Base-by-base conservation (phyloP, 805 yeast genomes). In the Ogataea pilisensis region DNA sequence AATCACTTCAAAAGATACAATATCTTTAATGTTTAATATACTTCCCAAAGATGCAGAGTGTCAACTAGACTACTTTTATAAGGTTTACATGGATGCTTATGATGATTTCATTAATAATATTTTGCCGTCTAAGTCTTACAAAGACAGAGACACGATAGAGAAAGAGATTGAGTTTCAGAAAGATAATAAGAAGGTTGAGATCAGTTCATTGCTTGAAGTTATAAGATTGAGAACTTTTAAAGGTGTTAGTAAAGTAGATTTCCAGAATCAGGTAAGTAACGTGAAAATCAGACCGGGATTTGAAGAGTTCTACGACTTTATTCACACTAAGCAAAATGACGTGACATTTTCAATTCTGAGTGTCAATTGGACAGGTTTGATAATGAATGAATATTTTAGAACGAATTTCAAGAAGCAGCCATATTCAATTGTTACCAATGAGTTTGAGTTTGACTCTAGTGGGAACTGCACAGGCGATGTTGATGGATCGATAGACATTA, bases 281-380 rank as follows among this genome's bases (percentile, higher is more conserved):
- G 68, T 78, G 3, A 48, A 51, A 16, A 49, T 75, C 8, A 64
- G 66, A 19, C 58, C 57, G 0, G 77, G 75, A 0, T 71, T 73
- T 50, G 39, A 55, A 34, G 57, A 59, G 14, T 65, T 72, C 47
- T 49, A 48, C 29, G 38, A 37, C 5, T 21, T 21, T 11, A 18
- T 25, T 9, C 24, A 17, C 12, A 13, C 24, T 7, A 29, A 31
- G 11, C 8, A 39, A 12, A 16, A 34, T n/a, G 20, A n/a, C n/a
- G n/a, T 40, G 5, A 35, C 37, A 11, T 51, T 60, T 32, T 38
- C 39, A 8, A 63, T 81, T 2, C 49, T 80, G 25, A 80, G 85
- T 49, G 76, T 80, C 35, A 80, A 80, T 55, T 81, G 87, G 87
- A 73, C 83, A 7, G 64, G 69, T 1, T 17, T 61, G 11, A 60